phyloP scores from a whole-genome alignment of 495 filamentous ascomycete genomes.

The Aspergillus nidulans region DNA sequence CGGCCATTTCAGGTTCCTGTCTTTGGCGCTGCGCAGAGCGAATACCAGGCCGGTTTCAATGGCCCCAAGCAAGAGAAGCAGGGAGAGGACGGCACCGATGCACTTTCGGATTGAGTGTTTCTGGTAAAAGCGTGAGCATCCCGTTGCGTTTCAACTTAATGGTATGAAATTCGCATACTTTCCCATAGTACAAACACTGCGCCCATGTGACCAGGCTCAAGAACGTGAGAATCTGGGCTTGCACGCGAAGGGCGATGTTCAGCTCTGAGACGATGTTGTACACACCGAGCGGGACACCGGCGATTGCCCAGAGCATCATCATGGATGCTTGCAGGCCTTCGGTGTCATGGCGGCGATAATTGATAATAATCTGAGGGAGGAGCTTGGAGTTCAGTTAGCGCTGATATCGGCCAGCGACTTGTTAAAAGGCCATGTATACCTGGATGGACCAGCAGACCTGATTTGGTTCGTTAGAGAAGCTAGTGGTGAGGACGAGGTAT shows the following conservation, averaged over 20 bases:
- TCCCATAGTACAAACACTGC: constrained; percentile 61
- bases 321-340: constrained; percentile 57
- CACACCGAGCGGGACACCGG: constrained; percentile 60
- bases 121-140: constrained; percentile 19
- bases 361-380: constrained; percentile 61
- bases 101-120: constrained; percentile 43
- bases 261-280: constrained; percentile 60
- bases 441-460: constrained; percentile 50
- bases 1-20: constrained; percentile 44
- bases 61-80: constrained; percentile 44
- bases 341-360: constrained; percentile 57
- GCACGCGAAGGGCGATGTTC: constrained; percentile 55
- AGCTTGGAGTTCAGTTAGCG: constrained; percentile 38
- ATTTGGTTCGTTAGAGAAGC: background rate
- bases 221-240: constrained; percentile 58
- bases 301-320: constrained; percentile 64
- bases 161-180: constrained; percentile 32
- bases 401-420: background rate
- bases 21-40: constrained; percentile 40
- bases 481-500: background rate
- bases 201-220: constrained; percentile 61
- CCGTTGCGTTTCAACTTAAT: too few species aligned
- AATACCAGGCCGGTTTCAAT: constrained; percentile 50
- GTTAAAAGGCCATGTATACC: constrained; percentile 19
- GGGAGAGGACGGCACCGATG: constrained; percentile 29